A percentile compares a stretch with the other conserved stretches of the same genome.
phyloP scores from a whole-genome alignment of 2,329 filamentous ascomycete species.

The Blumeria graminis region DNA sequence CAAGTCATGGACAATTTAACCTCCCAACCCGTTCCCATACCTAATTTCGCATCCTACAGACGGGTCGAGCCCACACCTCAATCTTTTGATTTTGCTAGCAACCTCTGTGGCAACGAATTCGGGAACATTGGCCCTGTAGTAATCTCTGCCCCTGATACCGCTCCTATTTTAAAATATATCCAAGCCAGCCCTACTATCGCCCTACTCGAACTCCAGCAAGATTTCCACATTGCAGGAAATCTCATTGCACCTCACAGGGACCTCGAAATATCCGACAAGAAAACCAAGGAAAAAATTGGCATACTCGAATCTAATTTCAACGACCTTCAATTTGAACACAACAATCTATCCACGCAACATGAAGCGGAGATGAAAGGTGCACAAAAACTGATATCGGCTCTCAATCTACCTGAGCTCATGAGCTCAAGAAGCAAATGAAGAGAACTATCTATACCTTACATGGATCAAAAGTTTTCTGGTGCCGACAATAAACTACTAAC shows the following conservation, averaged over 20 bases:
- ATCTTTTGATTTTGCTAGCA: background rate
- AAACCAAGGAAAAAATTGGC: background rate
- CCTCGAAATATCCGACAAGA: background rate
- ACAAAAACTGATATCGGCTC: background rate
- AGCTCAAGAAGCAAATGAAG: background rate
- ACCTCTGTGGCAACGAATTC: background rate
- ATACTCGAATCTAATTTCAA: background rate
- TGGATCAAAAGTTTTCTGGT: background rate
- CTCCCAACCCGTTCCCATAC: background rate
- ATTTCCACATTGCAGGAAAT: background rate
- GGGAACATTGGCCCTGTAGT: background rate
- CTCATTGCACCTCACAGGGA: background rate
- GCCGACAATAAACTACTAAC: background rate
- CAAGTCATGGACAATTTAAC: background rate
- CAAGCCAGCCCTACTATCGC: background rate
- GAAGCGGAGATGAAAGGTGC: background rate
- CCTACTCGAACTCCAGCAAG: background rate
- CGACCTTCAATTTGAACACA: background rate
- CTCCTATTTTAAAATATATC: background rate
- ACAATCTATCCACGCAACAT: background rate
- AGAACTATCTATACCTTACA: background rate
- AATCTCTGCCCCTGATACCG: background rate
- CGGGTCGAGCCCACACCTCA: background rate
- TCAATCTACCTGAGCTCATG: background rate
- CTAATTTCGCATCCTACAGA: background rate